phyloP scores from a whole-genome alignment of 306 rosid genomes.

The Oemleria cerasiformis region DNA sequence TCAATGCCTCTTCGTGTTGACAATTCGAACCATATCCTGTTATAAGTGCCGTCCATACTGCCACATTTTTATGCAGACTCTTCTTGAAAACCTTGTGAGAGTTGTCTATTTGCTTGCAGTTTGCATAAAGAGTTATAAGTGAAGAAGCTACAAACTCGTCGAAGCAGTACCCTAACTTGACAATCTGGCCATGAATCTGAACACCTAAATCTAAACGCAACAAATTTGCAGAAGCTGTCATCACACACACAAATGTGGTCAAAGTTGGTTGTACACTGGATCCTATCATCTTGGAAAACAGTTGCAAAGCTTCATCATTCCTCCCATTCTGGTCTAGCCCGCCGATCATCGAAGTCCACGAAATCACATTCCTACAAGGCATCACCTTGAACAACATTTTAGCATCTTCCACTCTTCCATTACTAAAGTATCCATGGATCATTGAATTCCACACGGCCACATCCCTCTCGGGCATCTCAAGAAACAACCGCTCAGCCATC shows the following conservation, averaged over 20 bases:
- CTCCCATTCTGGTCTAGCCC: slow-evolving; percentile 72
- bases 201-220: slow-evolving; percentile 41
- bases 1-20: slow-evolving; percentile 47
- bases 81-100: slow-evolving; percentile 44
- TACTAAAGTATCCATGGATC: slow-evolving; percentile 65
- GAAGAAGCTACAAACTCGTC: slow-evolving; percentile 66
- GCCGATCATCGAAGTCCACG: slow-evolving; percentile 74
- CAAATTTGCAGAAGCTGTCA: slow-evolving; percentile 61
- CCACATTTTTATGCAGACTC: slow-evolving; percentile 51
- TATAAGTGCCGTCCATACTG: slow-evolving; percentile 79
- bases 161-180: slow-evolving; percentile 49
- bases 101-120: slow-evolving; percentile 53
- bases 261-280: slow-evolving; percentile 41
- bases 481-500: slow-evolving; percentile 57
- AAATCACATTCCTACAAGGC: slow-evolving; percentile 58
- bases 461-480: slow-evolving; percentile 60
- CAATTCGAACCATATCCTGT: slow-evolving; percentile 66
- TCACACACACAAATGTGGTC: slow-evolving; percentile 56
- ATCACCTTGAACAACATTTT: slow-evolving; percentile 49
- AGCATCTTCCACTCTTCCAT: slow-evolving; percentile 64
- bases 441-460: slow-evolving; percentile 76
- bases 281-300: slow-evolving; percentile 52
- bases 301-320: slow-evolving; percentile 53
- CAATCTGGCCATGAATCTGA: slow-evolving; percentile 53
- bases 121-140: slow-evolving; percentile 63